phyloP scores from a whole-genome alignment of 2,329 filamentous ascomycete species.

The Epichloe coenophiala region DNA sequence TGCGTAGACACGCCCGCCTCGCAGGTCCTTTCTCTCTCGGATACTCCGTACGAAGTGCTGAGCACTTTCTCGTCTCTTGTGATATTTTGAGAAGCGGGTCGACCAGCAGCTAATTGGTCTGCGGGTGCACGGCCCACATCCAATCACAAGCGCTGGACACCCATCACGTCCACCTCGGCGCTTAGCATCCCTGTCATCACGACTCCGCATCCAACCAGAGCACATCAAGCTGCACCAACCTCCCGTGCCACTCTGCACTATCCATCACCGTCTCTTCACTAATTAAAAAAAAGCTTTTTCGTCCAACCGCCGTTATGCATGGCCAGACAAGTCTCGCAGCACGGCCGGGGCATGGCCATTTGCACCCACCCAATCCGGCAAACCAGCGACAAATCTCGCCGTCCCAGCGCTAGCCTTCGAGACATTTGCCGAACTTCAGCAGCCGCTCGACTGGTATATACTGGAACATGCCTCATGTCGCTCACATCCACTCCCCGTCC shows the following conservation, averaged over 20 bases:
- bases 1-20: no score
- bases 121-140: neutral
- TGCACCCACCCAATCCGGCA: neutral
- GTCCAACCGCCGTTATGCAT: conserved; percentile 4
- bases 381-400: neutral
- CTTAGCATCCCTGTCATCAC: conserved; percentile 24
- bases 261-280: conserved; percentile 1
- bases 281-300: neutral
- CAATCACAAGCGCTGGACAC: conserved; percentile 2
- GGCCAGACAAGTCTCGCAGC: neutral
- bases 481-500: conserved; percentile 12
- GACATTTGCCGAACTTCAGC: conserved; percentile 33
- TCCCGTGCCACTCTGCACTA: conserved; percentile 4
- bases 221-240: conserved; percentile 5
- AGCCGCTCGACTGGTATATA: conserved; percentile 40
- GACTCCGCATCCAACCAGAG: conserved; percentile 27
- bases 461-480: conserved; percentile 31
- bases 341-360: neutral
- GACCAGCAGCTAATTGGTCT: neutral
- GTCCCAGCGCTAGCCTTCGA: conserved; percentile 16
- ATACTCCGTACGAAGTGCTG: no score
- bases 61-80: neutral
- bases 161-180: conserved; percentile 16
- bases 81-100: conserved; percentile 1
- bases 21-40: no score